Evolutionary conservation across 1,284 basidiomycete species (phyloP), one percentile per base, ranked within the genome.

Genomic region (Sanguinoderma infundibulare): DNA sequence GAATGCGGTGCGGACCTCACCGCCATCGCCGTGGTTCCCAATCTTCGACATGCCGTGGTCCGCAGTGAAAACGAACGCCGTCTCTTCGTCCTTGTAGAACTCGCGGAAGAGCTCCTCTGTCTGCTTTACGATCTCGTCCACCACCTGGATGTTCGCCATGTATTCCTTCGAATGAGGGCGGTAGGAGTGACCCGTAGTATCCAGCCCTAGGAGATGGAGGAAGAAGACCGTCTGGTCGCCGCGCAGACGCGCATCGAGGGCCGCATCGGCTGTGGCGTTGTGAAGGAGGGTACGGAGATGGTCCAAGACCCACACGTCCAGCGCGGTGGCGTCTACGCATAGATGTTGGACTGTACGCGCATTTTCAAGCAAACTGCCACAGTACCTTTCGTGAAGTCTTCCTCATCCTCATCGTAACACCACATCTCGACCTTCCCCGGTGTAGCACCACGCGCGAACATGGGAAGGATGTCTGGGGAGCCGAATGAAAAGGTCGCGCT

Each of bases 1-100:
- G 42, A 55, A 32, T 26, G 40, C 8, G 22, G 47, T 30, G 55
- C 24, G 39, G 47, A 59, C 55, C 72, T 59, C 67, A 92, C 91
- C 88, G 32, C 94, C 94, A 69, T 96, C 94, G 2, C 94, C 94
- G 64, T 96, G 94, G 70, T 95, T 96, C 28, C 94, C 94, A 59
- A 95, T 91, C 46, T 82, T 85, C 8, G 90, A 92, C 94, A 96
- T 96, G 5, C 94, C 94, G 72, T 96, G 94, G 72, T 96, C 94
- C 0, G 95, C 92, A 3, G 92, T 95, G 72, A 96, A 95, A 42
- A 96, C 76, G 69, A 84, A 96, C 40, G 87, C 87, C 0, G 94
- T 96, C 55, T 88, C 83, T 30, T 86, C 77, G 59, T 90, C 87
- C 40, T 76, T 74, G 70, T 89, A 96, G 69, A 91, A 94, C 3